Base-by-base conservation (phyloP, 805 yeast genomes). In the Yarrowia alimentaria region DNA sequence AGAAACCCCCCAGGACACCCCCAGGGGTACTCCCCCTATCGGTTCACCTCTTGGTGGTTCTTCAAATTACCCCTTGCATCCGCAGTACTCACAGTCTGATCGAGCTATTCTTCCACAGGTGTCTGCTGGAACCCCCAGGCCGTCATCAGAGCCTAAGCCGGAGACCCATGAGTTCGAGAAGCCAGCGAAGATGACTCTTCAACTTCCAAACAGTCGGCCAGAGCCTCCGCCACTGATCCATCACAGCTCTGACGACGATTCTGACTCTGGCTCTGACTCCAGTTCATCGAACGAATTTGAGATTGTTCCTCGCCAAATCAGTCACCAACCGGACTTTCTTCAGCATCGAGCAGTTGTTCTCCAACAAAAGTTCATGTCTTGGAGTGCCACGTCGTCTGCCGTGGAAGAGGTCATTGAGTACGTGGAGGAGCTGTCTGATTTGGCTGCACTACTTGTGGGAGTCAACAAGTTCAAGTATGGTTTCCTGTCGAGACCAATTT, bases 301-400 rank as follows among this genome's bases (percentile, higher is more conserved):
- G 10, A 30, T 43, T 28, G 32, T 40, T 7, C 34, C 34, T 11
- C 18, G 34, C 25, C 32, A 18, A 33, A 28, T 13, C 25, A n/a
- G 18, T n/a, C 35, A 29, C 3, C 43, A 49, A 3, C 33, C 18
- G 5, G 31, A 34, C 32, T 20, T 37, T 6, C 37, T 26, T 5
- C 64, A 62, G 29, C 66, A 64, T 13, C 58, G 26, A 22, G 45
- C 35, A 12, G 34, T 33, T 6, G 56, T 57, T 55, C 48, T 53
- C 9, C 50, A 48, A 58, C 68, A 52, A 71, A 71, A 52, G 66
- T 68, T 54, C 51, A 60, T 76, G 56, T 67, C 74, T 51, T 76
- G 80, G 80, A 75, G 73, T 57, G 80, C 80, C 2, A 63, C 76
- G 1, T 70, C 71, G 52, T 70, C 75, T 3, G 77, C 78, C 0